Evolutionary conservation across 345 rosid genomes (phyloP), one percentile per base, ranked within the genome.

Genomic region (Garcia nutans): DNA sequence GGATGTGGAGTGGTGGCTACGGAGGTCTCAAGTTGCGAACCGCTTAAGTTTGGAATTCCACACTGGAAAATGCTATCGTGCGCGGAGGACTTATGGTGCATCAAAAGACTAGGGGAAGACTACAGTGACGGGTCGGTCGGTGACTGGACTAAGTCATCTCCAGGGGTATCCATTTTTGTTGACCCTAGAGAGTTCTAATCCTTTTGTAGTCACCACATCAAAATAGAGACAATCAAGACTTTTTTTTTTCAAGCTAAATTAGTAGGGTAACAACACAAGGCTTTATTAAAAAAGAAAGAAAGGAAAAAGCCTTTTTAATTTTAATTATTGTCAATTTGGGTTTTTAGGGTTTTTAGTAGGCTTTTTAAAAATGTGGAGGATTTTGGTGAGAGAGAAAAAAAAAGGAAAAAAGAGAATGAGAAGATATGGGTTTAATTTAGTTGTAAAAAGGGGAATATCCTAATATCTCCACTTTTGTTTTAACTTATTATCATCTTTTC

Each of bases 101-200:
- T 96, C 23, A 96, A 96, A 81, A 87, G 97, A 78, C 94, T 96
- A 31, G 88, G 92, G 78, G 90, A 86, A 67, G 96, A 88, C 79
- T 89, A 89, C 60, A 86, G 91, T 67, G 99, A 95, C 72, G 98
- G 96, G 22, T 80, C 88, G 23, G 85, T 82, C 49, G 90, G 83
- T 56, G 99, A 96, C 85, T 96, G 99, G 99, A 92, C 97, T 11
- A 96, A 90, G 79, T 96, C 99, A 78, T 82, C 89, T 16, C 86
- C 97, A 55, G 96, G 86, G 64, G 67, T 79, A 85, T 93, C 99
- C 52, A 86, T 96, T 84, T 96, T 96, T 82, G 98, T 96, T 75
- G 99, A 96, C 88, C 99, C 99, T 26, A 89, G 99, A 78, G 99
- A 96, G 67, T 65, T 93, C 74, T 96, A 71, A 80, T 5, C 57